A percentile compares a stretch with the other conserved stretches of the same genome.
Conservation (phyloP, 768 basidiomycete species). For the Gloeopeniophorella convolvens region DNA sequence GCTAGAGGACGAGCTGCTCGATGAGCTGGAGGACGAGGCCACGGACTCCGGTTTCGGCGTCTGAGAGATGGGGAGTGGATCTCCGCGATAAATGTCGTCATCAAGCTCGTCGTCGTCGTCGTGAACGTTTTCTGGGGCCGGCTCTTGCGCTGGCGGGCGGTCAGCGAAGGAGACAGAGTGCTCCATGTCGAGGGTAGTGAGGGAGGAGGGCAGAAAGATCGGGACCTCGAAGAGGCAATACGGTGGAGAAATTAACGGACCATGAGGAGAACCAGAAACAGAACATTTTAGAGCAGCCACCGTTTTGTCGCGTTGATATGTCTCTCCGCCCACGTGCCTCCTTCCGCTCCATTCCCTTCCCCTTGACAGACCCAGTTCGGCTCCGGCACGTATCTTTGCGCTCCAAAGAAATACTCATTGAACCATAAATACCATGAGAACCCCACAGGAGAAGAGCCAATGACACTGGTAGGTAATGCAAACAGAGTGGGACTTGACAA, state of each 20-base stretch:
- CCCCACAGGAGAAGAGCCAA: no score
- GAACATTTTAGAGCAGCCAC: no score
- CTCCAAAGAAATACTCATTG: no score
- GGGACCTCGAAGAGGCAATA: not conserved
- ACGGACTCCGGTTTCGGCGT: conserved; percentile 25
- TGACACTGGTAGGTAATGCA: not conserved
- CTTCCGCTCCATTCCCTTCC: no score
- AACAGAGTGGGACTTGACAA: conserved; percentile 3
- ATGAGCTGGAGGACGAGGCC: conserved; percentile 26
- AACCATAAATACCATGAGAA: no score
- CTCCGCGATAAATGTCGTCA: conserved; percentile 58
- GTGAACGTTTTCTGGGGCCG: not conserved
- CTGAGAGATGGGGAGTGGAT: conserved; percentile 31
- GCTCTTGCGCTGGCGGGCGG: not conserved
- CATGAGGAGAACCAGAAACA: not conserved
- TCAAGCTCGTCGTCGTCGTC: conserved; percentile 24
- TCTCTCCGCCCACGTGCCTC: no score
- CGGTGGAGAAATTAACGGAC: not conserved
- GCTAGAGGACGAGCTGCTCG: conserved; percentile 34
- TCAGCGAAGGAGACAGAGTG: conserved; percentile 8
- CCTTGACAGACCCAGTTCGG: no score
- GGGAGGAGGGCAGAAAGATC: not conserved
- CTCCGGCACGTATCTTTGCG: no score
- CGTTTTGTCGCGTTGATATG: no score
- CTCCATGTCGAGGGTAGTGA: conserved; percentile 6